Base-by-base conservation (phyloP, 2,329 filamentous ascomycete species). In the Chalara sp. region DNA sequence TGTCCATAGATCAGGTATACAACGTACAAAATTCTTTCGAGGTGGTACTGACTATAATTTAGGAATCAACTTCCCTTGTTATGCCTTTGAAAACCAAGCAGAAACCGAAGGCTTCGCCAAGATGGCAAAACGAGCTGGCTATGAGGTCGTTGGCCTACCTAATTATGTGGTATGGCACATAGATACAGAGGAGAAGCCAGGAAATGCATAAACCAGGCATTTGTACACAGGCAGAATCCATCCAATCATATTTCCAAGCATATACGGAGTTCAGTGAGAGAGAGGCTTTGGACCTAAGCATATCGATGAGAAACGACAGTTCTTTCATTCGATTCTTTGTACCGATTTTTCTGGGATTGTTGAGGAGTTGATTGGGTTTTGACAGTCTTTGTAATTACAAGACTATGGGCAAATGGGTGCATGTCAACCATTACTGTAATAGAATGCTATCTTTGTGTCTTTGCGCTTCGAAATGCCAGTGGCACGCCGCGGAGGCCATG, bases 111-210 rank as follows among this genome's bases (percentile, higher is more conserved):
- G 93, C 6, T 99, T 99, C 65, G 93, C 93, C 37, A 96, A 95
- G 69, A 99, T 99, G 93, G 93, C 93, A 53, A 96, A 95, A 74
- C 80, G 90, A 56, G 93, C 93, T 13, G 93, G 93, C 43, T 97
- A 96, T 67, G 79, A 89, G 64, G 93, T 99, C 30, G 81, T 89
- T 60, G 93, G 93, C 44, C 75, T 99, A 50, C 93, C 92, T 41
- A 99, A 99, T 69, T 99, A 99, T 67, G 85, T 99, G 47, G 92
- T 99, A 53, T 99, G 93, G 93, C 93, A 99, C 67, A 88, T 96
- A 63, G 93, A 99, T 68, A 99, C 93, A 2, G 83, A 91, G 51
- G 93, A 99, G 75, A 96, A 96, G 76, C 80, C 83, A 33, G 89
- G 90, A 33, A 97, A 97, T 51, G 54, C 52, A 44, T 63, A 59